Conservation (phyloP, 164 flowering plant genomes). For the Cinnamomum micranthum region DNA sequence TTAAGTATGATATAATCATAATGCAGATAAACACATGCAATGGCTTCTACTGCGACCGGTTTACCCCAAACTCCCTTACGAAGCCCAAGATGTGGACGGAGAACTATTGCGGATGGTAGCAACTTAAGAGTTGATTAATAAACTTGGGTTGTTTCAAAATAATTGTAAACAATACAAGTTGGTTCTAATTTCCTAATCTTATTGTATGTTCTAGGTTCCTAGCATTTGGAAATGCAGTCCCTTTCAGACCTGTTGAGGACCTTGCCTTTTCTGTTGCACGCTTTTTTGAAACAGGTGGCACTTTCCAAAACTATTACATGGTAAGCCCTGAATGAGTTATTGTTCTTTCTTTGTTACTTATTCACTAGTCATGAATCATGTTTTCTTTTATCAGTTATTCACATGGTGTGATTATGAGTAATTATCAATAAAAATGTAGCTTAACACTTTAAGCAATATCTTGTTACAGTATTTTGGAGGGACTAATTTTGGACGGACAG, state of each 20-base stretch:
- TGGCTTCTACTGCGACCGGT: conserved; percentile 47
- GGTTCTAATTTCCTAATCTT: neutral
- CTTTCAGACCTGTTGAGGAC: conserved; percentile 61
- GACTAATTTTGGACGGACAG: conserved; percentile 67
- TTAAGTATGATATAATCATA: neutral
- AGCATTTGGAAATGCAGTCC: conserved; percentile 51
- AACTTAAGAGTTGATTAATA: neutral
- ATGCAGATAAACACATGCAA: conserved; percentile 69
- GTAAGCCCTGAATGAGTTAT: conserved; percentile 21
- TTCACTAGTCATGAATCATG: neutral
- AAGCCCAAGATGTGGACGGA: conserved; percentile 68
- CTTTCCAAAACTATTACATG: conserved; percentile 69
- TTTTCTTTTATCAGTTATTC: too few species aligned
- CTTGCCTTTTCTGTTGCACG: conserved; percentile 70
- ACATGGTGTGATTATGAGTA: too few species aligned
- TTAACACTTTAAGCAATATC: neutral
- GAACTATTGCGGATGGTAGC: conserved; percentile 56
- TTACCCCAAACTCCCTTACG: conserved; percentile 43
- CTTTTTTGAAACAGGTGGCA: conserved; percentile 57
- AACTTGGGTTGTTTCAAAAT: neutral
- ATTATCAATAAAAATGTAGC: too few species aligned
- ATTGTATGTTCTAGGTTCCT: conserved; percentile 41
- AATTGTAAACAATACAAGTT: neutral
- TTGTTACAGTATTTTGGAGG: conserved; percentile 57
- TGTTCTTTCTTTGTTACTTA: neutral